Evolutionary conservation across 768 basidiomycete species (phyloP).

Genomic region (Lentinula edodes): DNA sequence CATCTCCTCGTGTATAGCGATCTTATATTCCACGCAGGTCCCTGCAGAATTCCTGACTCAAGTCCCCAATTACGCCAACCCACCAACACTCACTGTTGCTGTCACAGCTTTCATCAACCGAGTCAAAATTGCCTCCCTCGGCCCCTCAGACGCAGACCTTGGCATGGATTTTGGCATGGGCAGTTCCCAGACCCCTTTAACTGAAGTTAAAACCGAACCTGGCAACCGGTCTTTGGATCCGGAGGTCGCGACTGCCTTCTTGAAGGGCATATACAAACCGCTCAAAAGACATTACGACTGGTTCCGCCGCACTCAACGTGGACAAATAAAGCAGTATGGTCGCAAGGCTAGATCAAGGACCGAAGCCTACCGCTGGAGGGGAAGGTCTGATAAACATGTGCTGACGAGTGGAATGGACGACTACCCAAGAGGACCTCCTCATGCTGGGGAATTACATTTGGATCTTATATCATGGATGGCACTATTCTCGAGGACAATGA

Average conservation of each 20-base stretch:
- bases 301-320: slow-evolving; percentile 92
- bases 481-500: slow-evolving; percentile 93
- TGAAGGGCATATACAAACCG: slow-evolving; percentile 76
- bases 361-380: slow-evolving; percentile 94
- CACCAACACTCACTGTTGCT: slow-evolving; percentile 91
- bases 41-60: slow-evolving; percentile 89
- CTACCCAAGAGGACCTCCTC: slow-evolving; percentile 87
- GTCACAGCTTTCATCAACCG: slow-evolving; percentile 86
- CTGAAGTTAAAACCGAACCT: slow-evolving; percentile 9
- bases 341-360: slow-evolving; percentile 79
- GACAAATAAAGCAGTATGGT: slow-evolving; percentile 88
- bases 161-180: slow-evolving; percentile 58
- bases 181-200: slow-evolving; percentile 40
- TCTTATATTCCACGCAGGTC: slow-evolving; percentile 41
- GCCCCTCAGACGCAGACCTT: slow-evolving; percentile 55
- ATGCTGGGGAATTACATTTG: slow-evolving; percentile 87
- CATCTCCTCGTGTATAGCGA: neutral
- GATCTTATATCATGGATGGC: slow-evolving; percentile 96
- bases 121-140: slow-evolving; percentile 39
- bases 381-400: slow-evolving; percentile 79
- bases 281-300: slow-evolving; percentile 92
- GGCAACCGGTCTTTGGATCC: slow-evolving; percentile 50
- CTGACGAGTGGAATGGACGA: slow-evolving; percentile 96
- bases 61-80: slow-evolving; percentile 92
- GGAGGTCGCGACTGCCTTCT: slow-evolving; percentile 57